phyloP scores from a whole-genome alignment of 371 early-diverging fungal species.

The Basidiobolus meristosporus region DNA sequence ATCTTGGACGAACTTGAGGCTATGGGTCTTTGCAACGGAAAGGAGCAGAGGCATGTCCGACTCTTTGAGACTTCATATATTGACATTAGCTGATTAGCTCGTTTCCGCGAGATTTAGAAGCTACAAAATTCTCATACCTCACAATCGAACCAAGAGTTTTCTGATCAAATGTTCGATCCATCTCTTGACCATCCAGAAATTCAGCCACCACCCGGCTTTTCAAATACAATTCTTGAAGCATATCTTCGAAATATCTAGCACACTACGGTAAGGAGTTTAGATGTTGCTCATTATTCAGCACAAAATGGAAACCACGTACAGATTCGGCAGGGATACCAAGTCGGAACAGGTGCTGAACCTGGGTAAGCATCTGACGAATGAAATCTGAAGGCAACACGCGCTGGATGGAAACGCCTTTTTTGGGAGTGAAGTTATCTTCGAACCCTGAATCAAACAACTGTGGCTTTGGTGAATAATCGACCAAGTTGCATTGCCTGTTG shows the following conservation, averaged over 20 bases:
- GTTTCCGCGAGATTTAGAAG: no score
- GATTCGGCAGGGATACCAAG: constrained; percentile 1
- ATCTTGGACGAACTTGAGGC: no score
- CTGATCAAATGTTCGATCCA: no score
- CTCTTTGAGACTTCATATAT: no score
- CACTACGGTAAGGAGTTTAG: background rate
- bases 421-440: background rate
- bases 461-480: background rate
- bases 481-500: constrained; percentile 6
- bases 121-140: no score
- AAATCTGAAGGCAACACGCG: background rate
- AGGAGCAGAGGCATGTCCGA: no score
- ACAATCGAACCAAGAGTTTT: no score
- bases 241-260: background rate
- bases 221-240: background rate
- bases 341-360: background rate
- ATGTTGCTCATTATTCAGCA: no score
- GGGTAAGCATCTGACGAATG: background rate
- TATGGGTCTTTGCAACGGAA: no score
- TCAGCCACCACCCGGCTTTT: background rate
- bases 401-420: background rate
- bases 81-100: no score
- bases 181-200: no score
- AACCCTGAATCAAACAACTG: background rate
- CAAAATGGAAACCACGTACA: background rate